phyloP scores from a whole-genome alignment of 257 asterid species.

The Forsythia viridissima region DNA sequence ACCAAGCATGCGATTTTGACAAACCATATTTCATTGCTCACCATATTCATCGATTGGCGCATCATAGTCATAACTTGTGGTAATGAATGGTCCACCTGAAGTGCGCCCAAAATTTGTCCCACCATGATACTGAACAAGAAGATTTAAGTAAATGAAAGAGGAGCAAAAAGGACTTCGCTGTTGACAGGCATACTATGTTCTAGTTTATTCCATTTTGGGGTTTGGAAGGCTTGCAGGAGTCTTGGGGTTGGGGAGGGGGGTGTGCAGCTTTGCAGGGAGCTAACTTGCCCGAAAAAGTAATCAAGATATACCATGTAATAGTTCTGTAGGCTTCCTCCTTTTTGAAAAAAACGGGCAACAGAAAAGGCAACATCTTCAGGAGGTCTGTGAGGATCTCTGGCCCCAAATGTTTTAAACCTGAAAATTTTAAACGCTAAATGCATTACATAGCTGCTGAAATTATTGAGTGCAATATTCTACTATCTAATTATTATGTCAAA shows the following conservation, averaged over 20 bases:
- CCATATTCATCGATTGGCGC: slow-evolving; percentile 99
- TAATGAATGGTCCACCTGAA: slow-evolving; percentile 94
- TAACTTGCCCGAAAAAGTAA: background rate
- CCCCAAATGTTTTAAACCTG: slow-evolving; percentile 92
- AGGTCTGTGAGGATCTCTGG: slow-evolving; percentile 90
- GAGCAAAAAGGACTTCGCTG: slow-evolving; percentile 15
- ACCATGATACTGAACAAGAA: slow-evolving; percentile 74
- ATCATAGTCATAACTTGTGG: slow-evolving; percentile 94
- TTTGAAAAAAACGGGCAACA: slow-evolving; percentile 92
- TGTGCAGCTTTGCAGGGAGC: background rate
- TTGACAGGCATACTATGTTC: slow-evolving; percentile 11
- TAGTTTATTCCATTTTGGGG: background rate
- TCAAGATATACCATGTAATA: slow-evolving; percentile 74
- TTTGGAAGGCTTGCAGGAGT: background rate
- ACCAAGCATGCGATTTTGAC: slow-evolving; percentile 9
- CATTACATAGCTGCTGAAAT: slow-evolving; percentile 1
- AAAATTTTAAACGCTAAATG: slow-evolving; percentile 15
- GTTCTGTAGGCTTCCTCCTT: slow-evolving; percentile 92
- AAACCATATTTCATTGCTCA: slow-evolving; percentile 16
- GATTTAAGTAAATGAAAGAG: slow-evolving; percentile 19
- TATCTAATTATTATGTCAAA: background rate
- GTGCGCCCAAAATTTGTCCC: slow-evolving; percentile 98
- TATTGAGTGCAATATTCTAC: slow-evolving; percentile 6
- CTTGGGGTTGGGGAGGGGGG: background rate
- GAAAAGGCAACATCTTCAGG: slow-evolving; percentile 88